phyloP scores from a whole-genome alignment of 2,329 filamentous ascomycete genomes.

The Orbilia ellipsospora region DNA sequence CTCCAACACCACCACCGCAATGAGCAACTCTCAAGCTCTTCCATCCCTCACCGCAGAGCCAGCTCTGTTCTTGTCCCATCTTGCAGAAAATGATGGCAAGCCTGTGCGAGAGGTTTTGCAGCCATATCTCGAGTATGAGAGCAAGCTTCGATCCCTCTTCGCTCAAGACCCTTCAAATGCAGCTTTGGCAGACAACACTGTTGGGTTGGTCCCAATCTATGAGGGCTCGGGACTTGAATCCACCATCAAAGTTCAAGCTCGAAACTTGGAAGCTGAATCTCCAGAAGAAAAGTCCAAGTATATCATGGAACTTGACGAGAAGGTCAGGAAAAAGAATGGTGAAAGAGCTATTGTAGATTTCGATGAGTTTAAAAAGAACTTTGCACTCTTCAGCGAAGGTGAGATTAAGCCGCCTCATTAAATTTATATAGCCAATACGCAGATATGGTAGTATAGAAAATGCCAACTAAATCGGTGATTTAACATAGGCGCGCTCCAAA shows the following conservation, averaged over 20 bases:
- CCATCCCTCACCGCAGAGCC: constrained; percentile 52
- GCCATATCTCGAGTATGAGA: constrained; percentile 76
- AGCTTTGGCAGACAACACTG: constrained; percentile 65
- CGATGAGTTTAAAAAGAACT: constrained; percentile 80
- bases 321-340: constrained; percentile 72
- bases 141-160: constrained; percentile 73
- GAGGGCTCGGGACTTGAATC: constrained; percentile 64
- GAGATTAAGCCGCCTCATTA: constrained; percentile 59
- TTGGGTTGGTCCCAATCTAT: constrained; percentile 77
- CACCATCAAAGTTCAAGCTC: constrained; percentile 72
- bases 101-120: constrained; percentile 71
- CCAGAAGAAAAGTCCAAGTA: constrained; percentile 71
- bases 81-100: constrained; percentile 68
- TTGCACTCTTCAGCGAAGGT: constrained; percentile 83
- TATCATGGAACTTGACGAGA: constrained; percentile 74
- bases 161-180: constrained; percentile 72
- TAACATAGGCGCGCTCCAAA: constrained; percentile 47
- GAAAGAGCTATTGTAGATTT: constrained; percentile 76
- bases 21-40: constrained; percentile 35
- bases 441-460: background rate
- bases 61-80: constrained; percentile 66
- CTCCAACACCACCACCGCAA: constrained; percentile 22
- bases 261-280: constrained; percentile 70
- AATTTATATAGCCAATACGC: background rate
- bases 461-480: constrained; percentile 11